phyloP scores from a whole-genome alignment of 2,329 filamentous ascomycete genomes.

The Paraphoma chrysanthemicola region DNA sequence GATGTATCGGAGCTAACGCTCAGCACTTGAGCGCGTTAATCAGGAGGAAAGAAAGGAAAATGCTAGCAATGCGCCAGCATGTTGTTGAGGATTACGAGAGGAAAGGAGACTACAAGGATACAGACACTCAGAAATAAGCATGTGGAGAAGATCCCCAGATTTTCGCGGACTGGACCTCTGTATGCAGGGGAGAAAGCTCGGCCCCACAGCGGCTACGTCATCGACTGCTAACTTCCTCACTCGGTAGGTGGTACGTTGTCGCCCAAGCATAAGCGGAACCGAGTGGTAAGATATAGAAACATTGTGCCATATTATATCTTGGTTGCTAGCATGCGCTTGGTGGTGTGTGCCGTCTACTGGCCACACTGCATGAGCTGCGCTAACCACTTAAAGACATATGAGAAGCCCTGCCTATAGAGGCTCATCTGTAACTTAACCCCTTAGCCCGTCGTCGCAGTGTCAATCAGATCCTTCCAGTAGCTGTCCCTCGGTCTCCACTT shows the following conservation, averaged over 20 bases:
- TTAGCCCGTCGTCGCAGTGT: no score
- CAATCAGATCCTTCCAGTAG: no score
- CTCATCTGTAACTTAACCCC: no score
- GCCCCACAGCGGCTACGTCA: background rate
- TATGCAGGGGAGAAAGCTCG: background rate
- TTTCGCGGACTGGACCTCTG: background rate
- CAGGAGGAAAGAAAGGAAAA: background rate
- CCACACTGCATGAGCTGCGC: no score
- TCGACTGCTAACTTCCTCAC: background rate
- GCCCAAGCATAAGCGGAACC: no score
- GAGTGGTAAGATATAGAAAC: no score
- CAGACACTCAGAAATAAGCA: background rate
- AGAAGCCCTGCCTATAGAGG: no score
- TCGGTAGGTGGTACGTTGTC: no score
- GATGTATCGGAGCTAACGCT: slow-evolving; percentile 13
- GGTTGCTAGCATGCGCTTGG: no score
- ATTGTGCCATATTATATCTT: no score
- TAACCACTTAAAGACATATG: no score
- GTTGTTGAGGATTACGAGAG: background rate
- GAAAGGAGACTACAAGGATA: background rate
- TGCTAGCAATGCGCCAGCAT: background rate
- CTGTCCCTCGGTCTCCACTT: background rate
- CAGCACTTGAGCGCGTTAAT: background rate
- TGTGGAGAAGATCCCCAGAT: slow-evolving; percentile 1
- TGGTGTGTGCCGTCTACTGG: no score